phyloP scores from a whole-genome alignment of 139 green algal species.

The Volvox africanus region DNA sequence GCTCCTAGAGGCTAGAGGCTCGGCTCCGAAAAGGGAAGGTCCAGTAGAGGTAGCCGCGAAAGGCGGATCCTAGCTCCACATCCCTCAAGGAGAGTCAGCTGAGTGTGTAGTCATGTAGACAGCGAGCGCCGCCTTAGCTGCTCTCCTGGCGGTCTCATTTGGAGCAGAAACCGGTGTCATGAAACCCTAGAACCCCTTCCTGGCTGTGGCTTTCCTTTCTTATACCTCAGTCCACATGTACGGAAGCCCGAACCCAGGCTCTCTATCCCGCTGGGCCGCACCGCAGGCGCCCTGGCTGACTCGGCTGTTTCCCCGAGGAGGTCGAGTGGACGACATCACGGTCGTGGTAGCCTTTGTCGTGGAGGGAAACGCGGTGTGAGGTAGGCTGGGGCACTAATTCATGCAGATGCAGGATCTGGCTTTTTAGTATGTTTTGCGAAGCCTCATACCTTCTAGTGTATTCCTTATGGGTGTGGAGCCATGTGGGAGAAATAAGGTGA shows the following conservation, averaged over 20 bases:
- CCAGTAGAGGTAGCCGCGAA: too few species aligned
- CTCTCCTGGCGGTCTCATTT: background rate
- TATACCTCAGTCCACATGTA: background rate
- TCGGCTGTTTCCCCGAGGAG: conserved; percentile 70
- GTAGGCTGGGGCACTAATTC: background rate
- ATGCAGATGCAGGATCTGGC: too few species aligned
- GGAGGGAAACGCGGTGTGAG: background rate
- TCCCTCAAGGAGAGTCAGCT: too few species aligned
- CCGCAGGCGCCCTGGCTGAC: conserved; percentile 46
- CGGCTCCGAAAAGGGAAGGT: too few species aligned
- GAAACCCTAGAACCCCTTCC: background rate
- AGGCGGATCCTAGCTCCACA: too few species aligned
- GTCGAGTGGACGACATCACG: conserved; percentile 91
- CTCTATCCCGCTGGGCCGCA: background rate
- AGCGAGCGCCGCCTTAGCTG: background rate
- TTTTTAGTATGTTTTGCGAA: too few species aligned
- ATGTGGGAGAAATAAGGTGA: too few species aligned
- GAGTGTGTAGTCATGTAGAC: too few species aligned
- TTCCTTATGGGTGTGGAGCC: too few species aligned
- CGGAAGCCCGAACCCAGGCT: background rate
- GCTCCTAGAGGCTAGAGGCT: too few species aligned
- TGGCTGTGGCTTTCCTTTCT: background rate
- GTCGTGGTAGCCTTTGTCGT: conserved; percentile 74
- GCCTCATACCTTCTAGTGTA: too few species aligned
- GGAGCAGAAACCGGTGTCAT: background rate